phyloP scores from a whole-genome alignment of 78 protist genomes.

The Pelomyxa schiedti region DNA sequence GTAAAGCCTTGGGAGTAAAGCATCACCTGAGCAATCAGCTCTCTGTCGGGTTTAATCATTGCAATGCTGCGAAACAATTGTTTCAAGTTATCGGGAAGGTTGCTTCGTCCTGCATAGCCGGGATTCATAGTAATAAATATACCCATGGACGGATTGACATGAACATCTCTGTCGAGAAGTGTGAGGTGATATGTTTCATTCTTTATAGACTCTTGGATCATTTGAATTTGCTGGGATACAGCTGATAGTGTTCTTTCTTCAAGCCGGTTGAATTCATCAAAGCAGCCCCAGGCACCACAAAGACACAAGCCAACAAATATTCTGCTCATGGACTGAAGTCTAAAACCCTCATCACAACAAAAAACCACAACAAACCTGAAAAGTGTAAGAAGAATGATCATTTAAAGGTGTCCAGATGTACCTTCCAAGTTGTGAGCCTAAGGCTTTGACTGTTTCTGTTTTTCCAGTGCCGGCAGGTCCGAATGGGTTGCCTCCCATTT shows the following conservation, averaged over 20 bases:
- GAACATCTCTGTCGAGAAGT: constrained; percentile 45
- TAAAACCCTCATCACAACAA: constrained; percentile 95
- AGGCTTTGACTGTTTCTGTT: constrained; percentile 93
- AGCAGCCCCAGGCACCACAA: constrained; percentile 99
- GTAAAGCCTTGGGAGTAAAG: constrained; percentile 93
- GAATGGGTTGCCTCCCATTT: constrained; percentile 94
- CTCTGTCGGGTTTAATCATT: constrained; percentile 89
- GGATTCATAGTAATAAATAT: constrained; percentile 99
- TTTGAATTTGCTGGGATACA: constrained; percentile 95
- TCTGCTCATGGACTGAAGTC: constrained; percentile 90
- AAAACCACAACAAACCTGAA: constrained; percentile 88
- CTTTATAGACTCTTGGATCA: constrained; percentile 81
- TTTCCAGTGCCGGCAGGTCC: constrained; percentile 99
- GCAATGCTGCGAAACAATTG: constrained; percentile 84
- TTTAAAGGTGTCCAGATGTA: too few species aligned
- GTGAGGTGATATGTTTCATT: constrained; percentile 45
- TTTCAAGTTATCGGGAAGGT: constrained; percentile 98
- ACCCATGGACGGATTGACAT: constrained; percentile 64
- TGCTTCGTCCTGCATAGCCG: constrained; percentile 97
- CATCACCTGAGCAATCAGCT: constrained; percentile 93
- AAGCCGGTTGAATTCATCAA: constrained; percentile 98
- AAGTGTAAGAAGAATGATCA: too few species aligned
- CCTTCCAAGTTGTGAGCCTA: constrained; percentile 84
- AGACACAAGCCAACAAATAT: constrained; percentile 95
- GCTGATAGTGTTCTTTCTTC: constrained; percentile 97